phyloP scores from a whole-genome alignment of 2,329 filamentous ascomycete species.

The Hymenotorrendiella dingleyae region DNA sequence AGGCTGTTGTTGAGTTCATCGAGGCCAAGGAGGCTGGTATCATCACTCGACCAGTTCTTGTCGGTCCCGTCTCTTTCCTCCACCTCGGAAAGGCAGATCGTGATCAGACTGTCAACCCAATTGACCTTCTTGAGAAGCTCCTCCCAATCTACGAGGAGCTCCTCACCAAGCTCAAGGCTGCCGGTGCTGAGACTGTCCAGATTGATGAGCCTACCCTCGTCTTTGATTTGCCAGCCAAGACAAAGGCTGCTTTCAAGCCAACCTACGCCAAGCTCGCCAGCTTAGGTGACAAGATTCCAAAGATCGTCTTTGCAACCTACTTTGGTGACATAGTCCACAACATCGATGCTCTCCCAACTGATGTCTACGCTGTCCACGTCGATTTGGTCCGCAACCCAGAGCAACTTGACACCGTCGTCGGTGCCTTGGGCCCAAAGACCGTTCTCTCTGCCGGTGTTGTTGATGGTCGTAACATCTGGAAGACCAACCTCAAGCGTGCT shows the following conservation, averaged over 20 bases:
- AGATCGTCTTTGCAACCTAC: constrained; percentile 91
- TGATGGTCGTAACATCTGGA: constrained; percentile 99
- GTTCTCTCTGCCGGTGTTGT: constrained; percentile 93
- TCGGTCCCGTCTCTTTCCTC: constrained; percentile 96
- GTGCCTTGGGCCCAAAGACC: constrained; percentile 81
- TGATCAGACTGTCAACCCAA: constrained; percentile 86
- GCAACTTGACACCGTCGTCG: constrained; percentile 82
- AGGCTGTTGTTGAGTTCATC: constrained; percentile 89
- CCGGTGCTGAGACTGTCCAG: constrained; percentile 93
- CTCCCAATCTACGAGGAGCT: constrained; percentile 93
- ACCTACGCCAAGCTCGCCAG: constrained; percentile 83
- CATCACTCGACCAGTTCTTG: constrained; percentile 83
- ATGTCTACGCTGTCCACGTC: constrained; percentile 80
- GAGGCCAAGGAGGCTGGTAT: constrained; percentile 98
- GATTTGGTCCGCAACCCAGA: constrained; percentile 98
- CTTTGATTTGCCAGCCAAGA: constrained; percentile 82
- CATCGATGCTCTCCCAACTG: constrained; percentile 78
- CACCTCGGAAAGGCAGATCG: constrained; percentile 97
- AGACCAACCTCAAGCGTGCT: constrained; percentile 96
- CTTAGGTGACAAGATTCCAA: constrained; percentile 75
- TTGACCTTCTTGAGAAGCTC: constrained; percentile 88
- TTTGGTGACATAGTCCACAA: constrained; percentile 99
- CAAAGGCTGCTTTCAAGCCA: constrained; percentile 97
- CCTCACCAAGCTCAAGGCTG: constrained; percentile 86
- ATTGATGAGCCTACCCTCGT: constrained; percentile 98